These are phyloP conservation scores for Neltuma alba DNA, from an alignment of 306 rosid species.

Conservation along the genomic window DNA sequence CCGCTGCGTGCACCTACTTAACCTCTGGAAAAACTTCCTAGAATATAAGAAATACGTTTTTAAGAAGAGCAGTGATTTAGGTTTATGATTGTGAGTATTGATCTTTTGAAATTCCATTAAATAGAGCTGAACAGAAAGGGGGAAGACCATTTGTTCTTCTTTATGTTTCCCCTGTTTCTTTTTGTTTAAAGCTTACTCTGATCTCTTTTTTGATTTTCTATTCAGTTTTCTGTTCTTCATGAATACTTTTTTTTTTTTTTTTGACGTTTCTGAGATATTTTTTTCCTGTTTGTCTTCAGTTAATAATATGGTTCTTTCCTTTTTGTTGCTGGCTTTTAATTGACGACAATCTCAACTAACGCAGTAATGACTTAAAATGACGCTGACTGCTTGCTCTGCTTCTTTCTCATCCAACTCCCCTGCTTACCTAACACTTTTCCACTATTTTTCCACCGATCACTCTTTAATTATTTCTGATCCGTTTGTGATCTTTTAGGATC, in stretches of 20 bases:
- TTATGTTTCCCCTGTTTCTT: constrained; percentile 13
- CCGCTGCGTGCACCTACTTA: not conserved
- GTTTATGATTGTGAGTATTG: not conserved
- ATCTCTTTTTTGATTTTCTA: not conserved
- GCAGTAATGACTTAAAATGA: not conserved
- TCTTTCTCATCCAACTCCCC: not conserved
- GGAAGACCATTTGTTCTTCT: not conserved
- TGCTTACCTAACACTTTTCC: not conserved
- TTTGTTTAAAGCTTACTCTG: not conserved
- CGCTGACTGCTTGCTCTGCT: not conserved
- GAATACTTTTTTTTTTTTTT: not conserved
- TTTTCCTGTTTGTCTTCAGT: not conserved
- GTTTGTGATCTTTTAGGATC: constrained; percentile 51
- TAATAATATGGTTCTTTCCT: not conserved
- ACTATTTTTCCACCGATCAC: not conserved
- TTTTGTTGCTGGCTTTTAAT: not conserved
- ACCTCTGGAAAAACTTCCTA: not conserved
- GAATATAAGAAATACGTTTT: not conserved
- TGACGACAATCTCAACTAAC: not conserved
- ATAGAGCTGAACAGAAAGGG: not conserved
- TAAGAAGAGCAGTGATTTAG: not conserved
- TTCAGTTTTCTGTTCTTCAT: not conserved
- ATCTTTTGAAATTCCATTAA: not conserved
- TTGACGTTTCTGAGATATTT: not conserved
- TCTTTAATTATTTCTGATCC: not conserved